A percentile compares a stretch with the other conserved stretches of the same genome.
Conservation (phyloP, 2,329 filamentous ascomycete species). For the Colletotrichum graminicola region DNA sequence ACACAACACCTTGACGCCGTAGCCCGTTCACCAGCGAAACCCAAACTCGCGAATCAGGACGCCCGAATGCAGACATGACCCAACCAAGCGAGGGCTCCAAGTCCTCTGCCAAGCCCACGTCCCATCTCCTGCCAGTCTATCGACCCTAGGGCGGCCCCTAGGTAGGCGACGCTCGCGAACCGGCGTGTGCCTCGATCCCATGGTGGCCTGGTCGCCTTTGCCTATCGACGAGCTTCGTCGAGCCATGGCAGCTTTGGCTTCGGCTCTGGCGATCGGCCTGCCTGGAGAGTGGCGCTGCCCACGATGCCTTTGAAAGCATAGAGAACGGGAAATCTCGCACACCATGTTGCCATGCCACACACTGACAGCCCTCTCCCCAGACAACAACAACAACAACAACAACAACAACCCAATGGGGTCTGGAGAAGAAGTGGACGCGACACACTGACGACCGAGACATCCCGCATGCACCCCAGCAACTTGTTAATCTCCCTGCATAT, state of each 20-base stretch:
- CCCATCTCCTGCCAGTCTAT: conserved; percentile 22
- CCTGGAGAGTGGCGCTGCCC: conserved; percentile 4
- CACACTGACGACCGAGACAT: conserved; percentile 6
- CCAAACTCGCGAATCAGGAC: conserved; percentile 28
- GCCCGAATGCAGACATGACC: conserved; percentile 10
- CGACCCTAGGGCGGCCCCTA: conserved; percentile 19
- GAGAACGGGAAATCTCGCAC: not conserved
- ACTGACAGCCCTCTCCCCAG: conserved; percentile 20
- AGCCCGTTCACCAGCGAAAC: conserved; percentile 13
- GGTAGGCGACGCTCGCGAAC: not conserved
- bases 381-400: conserved; percentile 6
- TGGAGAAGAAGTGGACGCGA: conserved; percentile 7
- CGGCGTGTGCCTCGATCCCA: conserved; percentile 27
- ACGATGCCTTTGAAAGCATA: conserved; percentile 7
- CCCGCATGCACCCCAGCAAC: conserved; percentile 34
- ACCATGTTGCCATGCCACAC: not conserved
- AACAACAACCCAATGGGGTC: conserved; percentile 2
- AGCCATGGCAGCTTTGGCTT: conserved; percentile 23
- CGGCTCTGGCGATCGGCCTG: conserved; percentile 17
- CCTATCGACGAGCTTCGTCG: not conserved
- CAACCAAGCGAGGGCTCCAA: conserved; percentile 10
- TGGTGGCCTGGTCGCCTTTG: conserved; percentile 16
- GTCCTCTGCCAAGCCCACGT: conserved; percentile 12
- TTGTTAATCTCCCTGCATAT: conserved; percentile 18
- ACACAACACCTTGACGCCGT: conserved; percentile 23